These are phyloP conservation scores for Phytophthora boehmeriae DNA, from an alignment of 352 stramenopile species.

Conservation along the genomic window DNA sequence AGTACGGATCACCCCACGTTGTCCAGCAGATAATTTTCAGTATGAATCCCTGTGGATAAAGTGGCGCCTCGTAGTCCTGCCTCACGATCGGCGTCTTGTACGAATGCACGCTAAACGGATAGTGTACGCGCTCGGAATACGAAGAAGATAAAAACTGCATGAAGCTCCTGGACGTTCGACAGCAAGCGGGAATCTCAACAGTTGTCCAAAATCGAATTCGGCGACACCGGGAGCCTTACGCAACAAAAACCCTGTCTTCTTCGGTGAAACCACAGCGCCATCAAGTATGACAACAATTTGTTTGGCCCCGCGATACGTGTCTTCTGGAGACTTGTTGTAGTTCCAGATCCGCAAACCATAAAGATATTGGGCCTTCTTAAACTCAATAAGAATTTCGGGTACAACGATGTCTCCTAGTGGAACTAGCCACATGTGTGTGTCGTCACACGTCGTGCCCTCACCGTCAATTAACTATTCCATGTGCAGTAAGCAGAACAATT, in stretches of 20 bases:
- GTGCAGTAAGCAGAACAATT: not conserved
- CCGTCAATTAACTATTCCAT: conserved; percentile 77
- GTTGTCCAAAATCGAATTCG: conserved; percentile 78
- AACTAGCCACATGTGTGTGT: conserved; percentile 92
- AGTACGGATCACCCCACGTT: conserved; percentile 87
- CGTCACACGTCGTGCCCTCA: conserved; percentile 80
- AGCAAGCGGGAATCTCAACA: conserved; percentile 42
- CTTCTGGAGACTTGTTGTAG: conserved; percentile 84
- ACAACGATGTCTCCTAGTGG: conserved; percentile 46
- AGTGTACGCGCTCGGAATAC: conserved; percentile 46
- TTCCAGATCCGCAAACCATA: conserved; percentile 82
- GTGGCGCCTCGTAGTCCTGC: conserved; percentile 88
- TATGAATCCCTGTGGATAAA: conserved; percentile 86
- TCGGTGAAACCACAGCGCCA: conserved; percentile 52
- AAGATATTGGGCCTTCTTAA: conserved; percentile 56
- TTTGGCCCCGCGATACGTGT: conserved; percentile 73
- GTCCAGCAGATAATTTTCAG: conserved; percentile 85
- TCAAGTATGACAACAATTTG: conserved; percentile 60
- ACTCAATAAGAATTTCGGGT: conserved; percentile 61
- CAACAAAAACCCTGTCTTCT: conserved; percentile 63
- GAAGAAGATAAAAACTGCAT: conserved; percentile 16
- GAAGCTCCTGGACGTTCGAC: not conserved
- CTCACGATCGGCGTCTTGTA: conserved; percentile 80
- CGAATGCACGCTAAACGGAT: conserved; percentile 44
- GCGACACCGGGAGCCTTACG: conserved; percentile 79